Base-by-base conservation (phyloP, 2,329 filamentous ascomycete genomes). In the Cadophora malorum region DNA sequence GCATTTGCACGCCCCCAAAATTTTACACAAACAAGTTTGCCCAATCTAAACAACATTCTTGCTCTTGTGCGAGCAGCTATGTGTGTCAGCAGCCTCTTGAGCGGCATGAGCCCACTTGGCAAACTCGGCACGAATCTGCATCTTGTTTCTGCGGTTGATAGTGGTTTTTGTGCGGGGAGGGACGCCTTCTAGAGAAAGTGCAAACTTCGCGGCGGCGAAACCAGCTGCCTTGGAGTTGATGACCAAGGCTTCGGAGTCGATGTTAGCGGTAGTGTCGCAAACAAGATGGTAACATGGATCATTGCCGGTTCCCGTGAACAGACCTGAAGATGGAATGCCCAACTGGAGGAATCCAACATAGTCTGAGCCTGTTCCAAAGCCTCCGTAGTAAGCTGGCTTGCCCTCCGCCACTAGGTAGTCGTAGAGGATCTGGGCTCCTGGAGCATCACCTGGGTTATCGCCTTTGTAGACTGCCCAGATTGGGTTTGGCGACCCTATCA, bases 341-440 rank as follows among this genome's bases (percentile, higher is more conserved):
- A 79, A 79, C 31, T 83, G 81, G 31, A 88, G 81, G 80, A 89
- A 89, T 0, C 84, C 84, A 14, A 82, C 84, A 73, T 89, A 89
- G 75, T 89, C 87, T 49, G 83, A 86, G 83, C 83, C 70, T 86
- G 80, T 1, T 80, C 86, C 21, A n/a, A 63, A 63, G n/a, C 59
- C 33, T 9, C 47, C 61, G 12, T 52, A 63, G 61, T 85, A 88
- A 1, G 87, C 87, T 4, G 81, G 74, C 0, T 86, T 86, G 0
- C 85, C 86, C 2, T 81, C 81, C 19, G 81, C 72, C 76, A 86
- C 85, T 80, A 82, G 88, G 45, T 64, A 64, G 31, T 64, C 61
- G 52, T 60, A 47, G 25, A 64, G 53, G 2, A 55, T 23, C n/a
- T 60, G 19, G 25, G 61, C 61, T 41, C 61, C 61, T 25, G 61